phyloP scores from a whole-genome alignment of 805 yeast species.

The Cyberlindnera americana region DNA sequence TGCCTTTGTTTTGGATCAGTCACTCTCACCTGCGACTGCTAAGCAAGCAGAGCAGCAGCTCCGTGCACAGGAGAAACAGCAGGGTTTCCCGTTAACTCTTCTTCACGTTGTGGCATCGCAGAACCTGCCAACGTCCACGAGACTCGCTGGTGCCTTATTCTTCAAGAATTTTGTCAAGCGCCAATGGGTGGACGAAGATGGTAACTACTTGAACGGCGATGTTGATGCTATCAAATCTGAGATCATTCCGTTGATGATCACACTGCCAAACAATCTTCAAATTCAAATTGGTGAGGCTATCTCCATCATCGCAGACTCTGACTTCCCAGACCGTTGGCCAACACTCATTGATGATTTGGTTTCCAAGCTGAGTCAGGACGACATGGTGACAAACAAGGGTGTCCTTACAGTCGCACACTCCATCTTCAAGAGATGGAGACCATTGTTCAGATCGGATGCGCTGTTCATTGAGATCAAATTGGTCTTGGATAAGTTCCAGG shows the following conservation, averaged over 20 bases:
- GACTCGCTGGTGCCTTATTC: constrained; percentile 86
- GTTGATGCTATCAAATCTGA: constrained; percentile 67
- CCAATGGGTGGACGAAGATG: constrained; percentile 89
- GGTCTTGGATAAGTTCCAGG: constrained; percentile 79
- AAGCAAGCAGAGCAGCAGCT: constrained; percentile 65
- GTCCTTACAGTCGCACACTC: constrained; percentile 91
- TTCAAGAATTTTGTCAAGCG: constrained; percentile 85
- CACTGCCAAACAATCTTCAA: constrained; percentile 74
- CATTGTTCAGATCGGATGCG: constrained; percentile 86
- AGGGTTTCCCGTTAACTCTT: constrained; percentile 74
- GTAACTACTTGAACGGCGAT: constrained; percentile 70
- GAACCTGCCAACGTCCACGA: constrained; percentile 48
- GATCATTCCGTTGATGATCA: constrained; percentile 82
- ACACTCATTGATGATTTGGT: constrained; percentile 72
- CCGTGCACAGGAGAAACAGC: constrained; percentile 55
- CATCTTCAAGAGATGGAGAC: constrained; percentile 95
- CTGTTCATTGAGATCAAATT: constrained; percentile 81
- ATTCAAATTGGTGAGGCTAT: constrained; percentile 95
- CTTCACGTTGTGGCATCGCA: constrained; percentile 73
- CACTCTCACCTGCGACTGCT: constrained; percentile 61
- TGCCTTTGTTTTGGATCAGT: constrained; percentile 54
- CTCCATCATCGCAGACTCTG: constrained; percentile 90
- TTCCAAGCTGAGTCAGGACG: constrained; percentile 55
- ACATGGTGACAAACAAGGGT: constrained; percentile 74
- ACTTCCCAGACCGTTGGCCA: constrained; percentile 91